These are phyloP conservation scores for Candida cerambycidarum DNA, from an alignment of 805 yeast genomes.

Conservation along the genomic window DNA sequence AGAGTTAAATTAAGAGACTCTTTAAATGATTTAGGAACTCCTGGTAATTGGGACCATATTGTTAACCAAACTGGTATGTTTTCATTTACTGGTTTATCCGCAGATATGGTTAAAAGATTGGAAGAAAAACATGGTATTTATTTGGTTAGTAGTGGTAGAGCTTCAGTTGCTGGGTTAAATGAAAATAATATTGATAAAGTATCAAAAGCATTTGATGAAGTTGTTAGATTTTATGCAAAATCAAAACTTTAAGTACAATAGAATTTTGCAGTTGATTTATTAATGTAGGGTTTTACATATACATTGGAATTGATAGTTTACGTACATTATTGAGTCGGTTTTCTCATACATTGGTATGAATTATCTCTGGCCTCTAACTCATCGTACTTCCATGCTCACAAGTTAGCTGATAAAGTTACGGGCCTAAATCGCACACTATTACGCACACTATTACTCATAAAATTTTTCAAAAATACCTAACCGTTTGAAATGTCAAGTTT, in stretches of 20 bases:
- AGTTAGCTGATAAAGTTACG: background rate
- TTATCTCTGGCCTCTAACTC: no score
- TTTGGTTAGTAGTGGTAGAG: constrained; percentile 80
- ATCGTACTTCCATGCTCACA: no score
- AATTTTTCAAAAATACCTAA: constrained; percentile 3
- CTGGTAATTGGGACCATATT: constrained; percentile 93
- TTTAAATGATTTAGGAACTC: constrained; percentile 64
- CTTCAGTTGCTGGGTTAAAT: constrained; percentile 91
- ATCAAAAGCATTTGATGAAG: constrained; percentile 80
- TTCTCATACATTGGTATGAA: background rate
- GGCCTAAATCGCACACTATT: constrained; percentile 4
- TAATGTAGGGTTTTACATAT: background rate
- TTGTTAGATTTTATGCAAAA: constrained; percentile 45
- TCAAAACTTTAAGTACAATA: constrained; percentile 15
- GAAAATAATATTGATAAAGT: constrained; percentile 73
- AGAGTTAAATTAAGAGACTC: constrained; percentile 63
- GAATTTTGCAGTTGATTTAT: background rate
- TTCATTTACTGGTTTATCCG: constrained; percentile 83
- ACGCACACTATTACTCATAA: constrained; percentile 6
- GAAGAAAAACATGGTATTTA: constrained; percentile 81
- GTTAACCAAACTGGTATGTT: constrained; percentile 94
- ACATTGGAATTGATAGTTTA: no score
- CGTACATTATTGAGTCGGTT: no score
- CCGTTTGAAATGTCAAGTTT: constrained; percentile 36
- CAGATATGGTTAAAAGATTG: constrained; percentile 73